These are phyloP conservation scores for Paraurostyla sp. DNA, from an alignment of 73 alveolate genomes.

Conservation along the genomic window DNA sequence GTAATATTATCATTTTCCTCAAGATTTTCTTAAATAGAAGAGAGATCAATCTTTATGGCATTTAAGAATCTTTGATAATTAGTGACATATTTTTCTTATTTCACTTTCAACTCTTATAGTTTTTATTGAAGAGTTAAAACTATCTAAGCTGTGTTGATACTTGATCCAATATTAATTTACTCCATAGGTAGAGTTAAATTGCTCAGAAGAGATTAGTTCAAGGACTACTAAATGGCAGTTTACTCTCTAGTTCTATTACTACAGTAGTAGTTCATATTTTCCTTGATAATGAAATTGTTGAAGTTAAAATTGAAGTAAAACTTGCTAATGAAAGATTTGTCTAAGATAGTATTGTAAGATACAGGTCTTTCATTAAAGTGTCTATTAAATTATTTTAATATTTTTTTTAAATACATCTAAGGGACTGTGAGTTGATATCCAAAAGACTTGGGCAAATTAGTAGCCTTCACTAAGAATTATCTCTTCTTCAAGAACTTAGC, in stretches of 20 bases:
- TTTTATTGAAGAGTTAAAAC: background rate
- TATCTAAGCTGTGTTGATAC: background rate
- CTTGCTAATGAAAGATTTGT: background rate
- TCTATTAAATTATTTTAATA: background rate
- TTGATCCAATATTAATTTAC: background rate
- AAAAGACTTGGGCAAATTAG: slow-evolving; percentile 58
- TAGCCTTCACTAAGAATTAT: background rate
- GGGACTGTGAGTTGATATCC: slow-evolving; percentile 30
- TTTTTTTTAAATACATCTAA: background rate
- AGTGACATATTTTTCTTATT: slow-evolving; percentile 24
- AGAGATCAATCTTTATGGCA: background rate
- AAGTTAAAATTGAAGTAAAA: slow-evolving; percentile 42
- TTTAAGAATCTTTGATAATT: slow-evolving; percentile 25
- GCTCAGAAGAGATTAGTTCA: background rate
- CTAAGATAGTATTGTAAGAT: background rate
- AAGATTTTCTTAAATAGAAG: background rate
- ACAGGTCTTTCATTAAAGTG: background rate
- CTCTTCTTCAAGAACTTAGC: background rate
- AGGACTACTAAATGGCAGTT: background rate
- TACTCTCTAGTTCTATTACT: background rate
- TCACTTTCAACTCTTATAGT: background rate
- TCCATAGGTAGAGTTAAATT: background rate
- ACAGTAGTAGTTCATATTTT: slow-evolving; percentile 6
- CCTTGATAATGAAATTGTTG: slow-evolving; percentile 17
- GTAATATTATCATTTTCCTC: background rate